A percentile compares a stretch with the other conserved stretches of the same genome.
Evolutionary conservation across 441 rosid species (phyloP).

Genomic region (Croton laevigatus): DNA sequence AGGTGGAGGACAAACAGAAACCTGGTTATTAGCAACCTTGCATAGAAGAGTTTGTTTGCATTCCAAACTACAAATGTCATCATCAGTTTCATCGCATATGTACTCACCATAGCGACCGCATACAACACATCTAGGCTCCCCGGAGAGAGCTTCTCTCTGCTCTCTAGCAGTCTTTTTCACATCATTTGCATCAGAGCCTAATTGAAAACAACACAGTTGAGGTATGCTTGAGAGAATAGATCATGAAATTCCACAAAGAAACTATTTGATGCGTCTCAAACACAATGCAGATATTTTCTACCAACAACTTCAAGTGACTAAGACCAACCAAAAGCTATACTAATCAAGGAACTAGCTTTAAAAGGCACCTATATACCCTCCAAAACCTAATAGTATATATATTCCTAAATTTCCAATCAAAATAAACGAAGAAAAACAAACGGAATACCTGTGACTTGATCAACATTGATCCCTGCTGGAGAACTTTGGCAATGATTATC

Average conservation of each 20-base stretch:
- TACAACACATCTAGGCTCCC: conserved; percentile 71
- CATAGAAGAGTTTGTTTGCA: conserved; percentile 55
- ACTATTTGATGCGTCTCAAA: not conserved
- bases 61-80: conserved; percentile 84
- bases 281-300: not conserved
- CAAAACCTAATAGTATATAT: not conserved
- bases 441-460: conserved; percentile 22
- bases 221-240: too few species aligned
- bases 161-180: conserved; percentile 56
- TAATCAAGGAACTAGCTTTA: not conserved
- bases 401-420: not conserved
- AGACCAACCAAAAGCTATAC: too few species aligned
- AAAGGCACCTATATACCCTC: not conserved
- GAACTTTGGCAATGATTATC: conserved; percentile 16
- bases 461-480: conserved; percentile 16
- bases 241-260: not conserved
- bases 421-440: not conserved
- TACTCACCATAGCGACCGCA: conserved; percentile 88
- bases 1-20: conserved; percentile 23
- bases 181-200: conserved; percentile 34
- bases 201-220: not conserved
- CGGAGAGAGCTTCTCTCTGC: conserved; percentile 68
- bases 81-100: conserved; percentile 78
- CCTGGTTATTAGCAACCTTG: conserved; percentile 26
- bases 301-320: not conserved